Evolutionary conservation across 2,329 filamentous ascomycete species (phyloP), one percentile per base, ranked within the genome.

Genomic region (Pseudocercospora cruenta): DNA sequence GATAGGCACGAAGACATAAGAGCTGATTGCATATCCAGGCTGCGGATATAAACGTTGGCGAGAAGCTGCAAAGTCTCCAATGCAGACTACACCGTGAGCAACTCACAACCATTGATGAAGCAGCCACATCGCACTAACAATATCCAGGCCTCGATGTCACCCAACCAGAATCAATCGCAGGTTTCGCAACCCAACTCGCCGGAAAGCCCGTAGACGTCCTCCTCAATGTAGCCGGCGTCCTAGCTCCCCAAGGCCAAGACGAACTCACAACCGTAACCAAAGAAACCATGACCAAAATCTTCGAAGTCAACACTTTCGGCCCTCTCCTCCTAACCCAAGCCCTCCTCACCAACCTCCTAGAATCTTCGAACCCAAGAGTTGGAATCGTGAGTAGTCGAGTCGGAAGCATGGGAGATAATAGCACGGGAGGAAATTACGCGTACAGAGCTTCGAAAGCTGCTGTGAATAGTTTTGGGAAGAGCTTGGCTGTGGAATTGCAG

Each of bases 401-500:
- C 5, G 81, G 81, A 7, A 78, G 74, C 43, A 80, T 84, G 22
- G 75, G 71, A 10, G 81, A 83, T 64, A 83, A 83, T 64, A 72
- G 65, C 57, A 76, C 76, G 0, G 81, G 82, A 9, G 79, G 81
- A 6, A 72, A 67, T 36, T 83, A 83, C 58, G 79, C 81, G 1
- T 83, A 83, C 60, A 79, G 82, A 2, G 76, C 78, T 1, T 79
- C 74, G 10, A 83, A 83, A 69, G 78, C 82, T 4, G 82, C 80
- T 7, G 77, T 83, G 28, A 82, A 83, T 66, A 78, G 74, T 43
- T 72, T 84, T 14, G 81, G 79, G 57, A 81, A 82, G 72, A 81
- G 74, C 63, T 65, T 83, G 70, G 76, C 80, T 2, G 70, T 82
- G 58, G 81, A 83, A 67, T 66, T 83, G 62, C 75, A 70, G 60